phyloP scores from a whole-genome alignment of 2,329 filamentous ascomycete genomes.

The Chaetomiaceae sp. region DNA sequence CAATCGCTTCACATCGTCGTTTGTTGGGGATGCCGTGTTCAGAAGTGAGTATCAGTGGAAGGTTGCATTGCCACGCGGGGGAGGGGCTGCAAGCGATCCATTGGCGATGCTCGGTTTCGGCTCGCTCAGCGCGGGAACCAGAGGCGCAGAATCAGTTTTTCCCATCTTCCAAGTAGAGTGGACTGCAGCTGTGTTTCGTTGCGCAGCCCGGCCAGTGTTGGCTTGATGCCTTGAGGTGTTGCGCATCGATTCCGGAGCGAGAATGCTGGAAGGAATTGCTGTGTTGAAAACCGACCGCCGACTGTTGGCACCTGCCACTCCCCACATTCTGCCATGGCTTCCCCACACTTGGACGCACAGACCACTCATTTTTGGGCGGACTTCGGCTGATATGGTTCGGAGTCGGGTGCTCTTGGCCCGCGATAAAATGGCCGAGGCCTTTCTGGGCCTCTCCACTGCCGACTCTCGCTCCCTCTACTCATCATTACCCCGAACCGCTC shows the following conservation, averaged over 20 bases:
- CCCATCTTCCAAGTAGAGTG: no score
- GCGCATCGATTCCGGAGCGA: no score
- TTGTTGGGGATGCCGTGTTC: no score
- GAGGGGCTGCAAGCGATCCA: slow-evolving; percentile 14
- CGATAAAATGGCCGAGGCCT: slow-evolving; percentile 20
- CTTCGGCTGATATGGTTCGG: background rate
- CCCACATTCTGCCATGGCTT: slow-evolving; percentile 11
- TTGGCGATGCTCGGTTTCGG: background rate
- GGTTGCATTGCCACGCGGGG: slow-evolving; percentile 10
- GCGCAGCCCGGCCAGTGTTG: no score
- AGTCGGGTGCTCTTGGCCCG: slow-evolving; percentile 5
- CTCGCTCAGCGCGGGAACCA: background rate
- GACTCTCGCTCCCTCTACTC: slow-evolving; percentile 35
- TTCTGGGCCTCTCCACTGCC: slow-evolving; percentile 16
- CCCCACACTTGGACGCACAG: slow-evolving; percentile 11
- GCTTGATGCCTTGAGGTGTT: no score
- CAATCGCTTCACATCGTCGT: no score
- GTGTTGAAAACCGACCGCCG: background rate
- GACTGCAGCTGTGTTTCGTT: no score
- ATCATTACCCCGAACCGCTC: slow-evolving; percentile 43
- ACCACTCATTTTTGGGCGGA: background rate
- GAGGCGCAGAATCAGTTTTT: background rate
- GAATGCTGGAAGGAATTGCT: no score
- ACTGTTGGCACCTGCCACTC: background rate
- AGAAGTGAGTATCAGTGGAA: background rate